Base-by-base conservation (phyloP, 352 stramenopile genomes). In the Thalassiosira sp. region DNA sequence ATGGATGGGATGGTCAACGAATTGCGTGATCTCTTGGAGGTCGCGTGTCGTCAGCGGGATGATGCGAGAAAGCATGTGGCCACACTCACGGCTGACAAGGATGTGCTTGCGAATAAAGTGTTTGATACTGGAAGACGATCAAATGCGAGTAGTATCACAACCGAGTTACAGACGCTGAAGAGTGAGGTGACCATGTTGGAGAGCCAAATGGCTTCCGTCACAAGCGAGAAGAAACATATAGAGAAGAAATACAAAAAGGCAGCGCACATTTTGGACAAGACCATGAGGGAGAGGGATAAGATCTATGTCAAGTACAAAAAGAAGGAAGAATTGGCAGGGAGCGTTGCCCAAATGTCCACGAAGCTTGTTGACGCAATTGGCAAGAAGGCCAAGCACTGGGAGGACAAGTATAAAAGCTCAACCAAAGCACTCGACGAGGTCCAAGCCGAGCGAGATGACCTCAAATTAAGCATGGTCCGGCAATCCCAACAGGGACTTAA, bases 1-100 rank as follows among this genome's bases (percentile, higher is more conserved):
- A 69, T 24, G 43, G 45, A 69, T 33, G 58, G 20, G 40, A 31
- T 69, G 43, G 27, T 59, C 5, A n/a, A 10, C 3, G 43, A 56
- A 15, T 52, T 66, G 42, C 37, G 40, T 11, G 20, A 22, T 24
- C 45, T 40, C 2, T 45, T 66, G 13, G 48, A 51, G 5, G 43
- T 42, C 24, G 59, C 40, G 18, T n/a, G 59, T 0, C 13, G 27
- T 22, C 43, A 68, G 33, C 20, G 59, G 45, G 59, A 68, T 46
- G 45, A 33, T 27, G 59, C 59, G 3, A 24, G 25, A 11, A 24
- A 22, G 5, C 28, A 31, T 22, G 58, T 16, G 15, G 43, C 0
- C 35, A n/a, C n/a, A n/a, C n/a, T n/a, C n/a, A n/a, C n/a, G n/a
- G n/a, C n/a, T n/a, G n/a, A n/a, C n/a, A n/a, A n/a, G n/a, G n/a